Percentiles rank a stretch among this genome's conserved stretches.
These are phyloP conservation scores for Cronartium quercuum DNA, from an alignment of 1,284 basidiomycete genomes.

Conservation along the genomic window DNA sequence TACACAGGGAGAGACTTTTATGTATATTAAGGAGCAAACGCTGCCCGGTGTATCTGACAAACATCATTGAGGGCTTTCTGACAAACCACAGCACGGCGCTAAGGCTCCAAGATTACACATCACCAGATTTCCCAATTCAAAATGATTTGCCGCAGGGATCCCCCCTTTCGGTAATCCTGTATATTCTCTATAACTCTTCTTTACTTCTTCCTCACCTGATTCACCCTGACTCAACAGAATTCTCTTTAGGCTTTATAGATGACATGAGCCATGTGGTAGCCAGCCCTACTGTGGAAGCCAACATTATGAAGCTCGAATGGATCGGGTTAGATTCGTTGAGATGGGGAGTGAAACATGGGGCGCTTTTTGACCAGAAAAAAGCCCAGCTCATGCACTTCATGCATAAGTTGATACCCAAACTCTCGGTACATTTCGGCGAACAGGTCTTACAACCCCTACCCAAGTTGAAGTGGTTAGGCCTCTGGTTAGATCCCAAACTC, in stretches of 20 bases:
- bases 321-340: not conserved
- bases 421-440: not conserved
- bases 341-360: not conserved
- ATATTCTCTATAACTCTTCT: slow-evolving; percentile 1
- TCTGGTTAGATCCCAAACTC: not conserved
- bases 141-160: slow-evolving; percentile 6
- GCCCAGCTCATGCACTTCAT: not conserved
- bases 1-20: not conserved
- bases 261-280: not conserved
- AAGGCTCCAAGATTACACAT: not conserved
- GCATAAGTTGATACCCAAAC: not conserved
- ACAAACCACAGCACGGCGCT: not conserved
- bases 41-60: not conserved
- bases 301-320: not conserved
- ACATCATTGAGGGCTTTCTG: slow-evolving; percentile 3
- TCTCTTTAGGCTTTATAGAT: not conserved
- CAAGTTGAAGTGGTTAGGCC: not conserved
- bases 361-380: slow-evolving; percentile 10
- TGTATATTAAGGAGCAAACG: not conserved
- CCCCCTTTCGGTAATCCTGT: not conserved
- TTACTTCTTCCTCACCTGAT: not conserved
- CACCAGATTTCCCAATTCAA: not conserved
- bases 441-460: not conserved
- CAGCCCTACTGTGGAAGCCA: not conserved
- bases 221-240: not conserved